These are phyloP conservation scores for Yarrowia yakushimensis DNA, from an alignment of 805 yeast species.

Conservation along the genomic window DNA sequence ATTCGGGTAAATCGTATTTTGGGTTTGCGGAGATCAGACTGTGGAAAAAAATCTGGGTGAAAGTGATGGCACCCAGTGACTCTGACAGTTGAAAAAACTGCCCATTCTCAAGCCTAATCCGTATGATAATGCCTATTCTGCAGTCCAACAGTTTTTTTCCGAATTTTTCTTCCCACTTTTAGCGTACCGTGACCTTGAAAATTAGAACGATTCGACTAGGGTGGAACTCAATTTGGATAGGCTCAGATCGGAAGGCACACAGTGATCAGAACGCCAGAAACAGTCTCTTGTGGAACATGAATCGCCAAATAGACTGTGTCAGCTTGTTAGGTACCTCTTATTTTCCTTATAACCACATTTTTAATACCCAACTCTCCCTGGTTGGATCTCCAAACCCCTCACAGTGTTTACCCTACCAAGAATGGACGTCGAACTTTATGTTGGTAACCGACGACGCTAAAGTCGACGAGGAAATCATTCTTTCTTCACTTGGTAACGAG, in stretches of 20 bases:
- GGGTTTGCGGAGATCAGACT: background rate
- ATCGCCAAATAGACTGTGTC: too few relatives aligned
- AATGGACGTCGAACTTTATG: constrained; percentile 16
- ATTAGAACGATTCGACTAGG: constrained; percentile 2
- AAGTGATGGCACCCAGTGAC: too few relatives aligned
- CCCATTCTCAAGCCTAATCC: background rate
- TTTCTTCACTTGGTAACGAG: constrained; percentile 16
- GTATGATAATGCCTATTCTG: background rate
- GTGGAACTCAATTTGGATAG: constrained; percentile 6
- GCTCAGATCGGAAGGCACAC: constrained; percentile 20
- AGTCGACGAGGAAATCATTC: constrained; percentile 18
- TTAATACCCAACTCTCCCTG: background rate
- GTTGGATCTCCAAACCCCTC: background rate
- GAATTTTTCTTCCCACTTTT: background rate
- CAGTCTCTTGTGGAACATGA: background rate
- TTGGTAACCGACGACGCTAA: constrained; percentile 21
- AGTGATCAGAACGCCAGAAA: background rate
- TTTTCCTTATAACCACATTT: background rate
- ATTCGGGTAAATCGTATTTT: background rate
- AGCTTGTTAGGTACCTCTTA: background rate
- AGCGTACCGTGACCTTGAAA: background rate
- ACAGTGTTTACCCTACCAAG: constrained; percentile 13
- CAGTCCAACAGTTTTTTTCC: background rate
- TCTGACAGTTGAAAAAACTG: background rate
- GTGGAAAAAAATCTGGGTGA: background rate